Base-by-base conservation (phyloP, 371 early-diverging fungal species). In the Syncephalastrum sp. region DNA sequence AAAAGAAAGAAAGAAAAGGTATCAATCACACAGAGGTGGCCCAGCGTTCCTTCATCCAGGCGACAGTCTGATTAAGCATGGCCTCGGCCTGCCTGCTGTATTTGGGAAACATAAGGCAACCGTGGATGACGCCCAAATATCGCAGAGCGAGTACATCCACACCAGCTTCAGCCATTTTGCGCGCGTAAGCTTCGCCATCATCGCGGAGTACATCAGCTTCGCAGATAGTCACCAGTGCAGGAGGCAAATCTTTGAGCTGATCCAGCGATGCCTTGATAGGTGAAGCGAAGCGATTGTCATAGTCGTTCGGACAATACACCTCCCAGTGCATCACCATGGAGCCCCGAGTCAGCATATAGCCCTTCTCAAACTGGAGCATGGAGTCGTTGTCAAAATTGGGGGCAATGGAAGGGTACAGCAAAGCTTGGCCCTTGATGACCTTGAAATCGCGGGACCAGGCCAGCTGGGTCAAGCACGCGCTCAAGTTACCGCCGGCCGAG, bases 181-280 rank as follows among this genome's bases (percentile, higher is more conserved):
- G 50, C 3, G 56, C 70, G 53, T 66, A 76, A 0, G 51, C 54
- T 42, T 76, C 73, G 24, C 65, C 73, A 42, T 76, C 76, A 43
- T 64, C 64, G 50, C 70, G 55, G 38, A 72, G 54, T 0, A 62
- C 60, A 56, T 76, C 76, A 5, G 23, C 61, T 48, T 72, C 70
- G 44, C 66, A 65, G 12, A 65, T 68, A 5, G 72, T 57, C 0
- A 76, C 46, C 17, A 76, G 52, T 4, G 73, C 65, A 2, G 64
- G 70, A 1, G 73, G 68, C 13, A 76, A 47, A 1, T 60, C 70
- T 29, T 63, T 38, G 13, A 76, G 56, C 3, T 61, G 50, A 12
- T 76, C 70, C 16, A 23, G 5, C 19, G 65, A 44, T 6, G 69
- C 61, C 12, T 53, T 44, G 42, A 67, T 56, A 3, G 72, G 69